Conservation (phyloP, 2,329 filamentous ascomycete species). For the Talaromyces sp. region DNA sequence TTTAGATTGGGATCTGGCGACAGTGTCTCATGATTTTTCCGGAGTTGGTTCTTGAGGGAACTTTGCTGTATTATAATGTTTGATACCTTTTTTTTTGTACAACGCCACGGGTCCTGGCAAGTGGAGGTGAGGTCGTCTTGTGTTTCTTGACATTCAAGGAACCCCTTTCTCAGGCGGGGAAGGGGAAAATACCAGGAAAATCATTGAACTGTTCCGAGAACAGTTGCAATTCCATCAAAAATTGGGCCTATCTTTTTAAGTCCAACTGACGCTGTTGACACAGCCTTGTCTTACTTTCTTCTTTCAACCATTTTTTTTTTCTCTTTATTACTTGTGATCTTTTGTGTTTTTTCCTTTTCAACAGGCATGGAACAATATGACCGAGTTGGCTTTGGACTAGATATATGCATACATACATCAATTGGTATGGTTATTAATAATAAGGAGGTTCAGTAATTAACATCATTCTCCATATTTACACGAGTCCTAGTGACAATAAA, state of each 20-base stretch:
- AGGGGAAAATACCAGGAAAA: not conserved
- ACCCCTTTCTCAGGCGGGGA: not conserved
- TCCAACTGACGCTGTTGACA: constrained; percentile 4
- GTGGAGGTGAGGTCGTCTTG: not conserved
- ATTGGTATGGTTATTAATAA: not conserved
- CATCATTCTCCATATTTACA: too few relatives aligned
- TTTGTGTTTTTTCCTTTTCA: not conserved
- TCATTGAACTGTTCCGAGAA: not conserved
- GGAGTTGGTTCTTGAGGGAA: not conserved
- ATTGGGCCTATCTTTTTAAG: not conserved
- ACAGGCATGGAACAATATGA: constrained; percentile 1
- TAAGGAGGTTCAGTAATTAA: not conserved
- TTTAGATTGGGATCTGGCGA: constrained; percentile 7
- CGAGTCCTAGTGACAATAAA: too few relatives aligned
- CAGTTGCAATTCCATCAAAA: not conserved
- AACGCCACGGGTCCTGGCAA: not conserved
- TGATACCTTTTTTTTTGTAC: not conserved
- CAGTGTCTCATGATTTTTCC: constrained; percentile 4
- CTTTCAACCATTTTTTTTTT: constrained; percentile 1
- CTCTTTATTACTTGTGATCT: not conserved
- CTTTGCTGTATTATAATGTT: constrained; percentile 1
- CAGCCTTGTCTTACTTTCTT: constrained; percentile 5
- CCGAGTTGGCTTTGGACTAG: constrained; percentile 1
- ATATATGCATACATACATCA: not conserved
- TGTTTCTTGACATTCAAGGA: not conserved